Base-by-base conservation (phyloP, 441 rosid genomes). In the Pelargonium australe region DNA sequence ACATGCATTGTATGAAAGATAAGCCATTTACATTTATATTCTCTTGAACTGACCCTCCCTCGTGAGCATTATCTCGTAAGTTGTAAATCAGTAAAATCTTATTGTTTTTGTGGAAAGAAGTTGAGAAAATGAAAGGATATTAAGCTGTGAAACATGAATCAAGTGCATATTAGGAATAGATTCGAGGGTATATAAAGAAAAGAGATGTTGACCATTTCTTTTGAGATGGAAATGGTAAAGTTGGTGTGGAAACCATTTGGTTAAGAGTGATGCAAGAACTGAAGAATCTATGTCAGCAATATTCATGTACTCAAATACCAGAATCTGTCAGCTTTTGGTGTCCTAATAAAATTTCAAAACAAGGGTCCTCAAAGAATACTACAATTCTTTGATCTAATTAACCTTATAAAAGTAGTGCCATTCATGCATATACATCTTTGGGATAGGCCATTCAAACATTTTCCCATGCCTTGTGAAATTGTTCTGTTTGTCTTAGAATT, bases 221-320 rank as follows among this genome's bases (percentile, higher is more conserved):
- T 14, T 53, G 60, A 53, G 60, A 53, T 53, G 60, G 60, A 53
- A 53, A 53, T 53, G 60, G 19, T 20, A 53, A 14, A 53, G 8
- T 14, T 53, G 60, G 5, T 53, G 41, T 37, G 16, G 16, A n/a
- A 53, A 53, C 1, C 7, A 20, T 53, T 53, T 1, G 16, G 20
- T 7, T 17, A 53, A 14, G 20, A 14, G 17, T 53, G 60, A n/a
- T 53, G 60, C 60, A 53, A 14, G 17, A 53, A 5, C 13, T 16
- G 60, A 53, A 53, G 16, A 37, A 37, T 37, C 41, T 37, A 37
- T 5, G 41, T 37, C 41, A 37, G 41, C 41, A 37, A 37, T 37
- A 37, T 37, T 37, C 41, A 37, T 37, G 41, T 37, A 6, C 41
- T 37, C 41, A 37, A 5, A 34, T 34, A 34, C 4, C 40, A 34